Evolutionary conservation across 164 flowering plant species (phyloP).

Genomic region (Magnolia sinica): DNA sequence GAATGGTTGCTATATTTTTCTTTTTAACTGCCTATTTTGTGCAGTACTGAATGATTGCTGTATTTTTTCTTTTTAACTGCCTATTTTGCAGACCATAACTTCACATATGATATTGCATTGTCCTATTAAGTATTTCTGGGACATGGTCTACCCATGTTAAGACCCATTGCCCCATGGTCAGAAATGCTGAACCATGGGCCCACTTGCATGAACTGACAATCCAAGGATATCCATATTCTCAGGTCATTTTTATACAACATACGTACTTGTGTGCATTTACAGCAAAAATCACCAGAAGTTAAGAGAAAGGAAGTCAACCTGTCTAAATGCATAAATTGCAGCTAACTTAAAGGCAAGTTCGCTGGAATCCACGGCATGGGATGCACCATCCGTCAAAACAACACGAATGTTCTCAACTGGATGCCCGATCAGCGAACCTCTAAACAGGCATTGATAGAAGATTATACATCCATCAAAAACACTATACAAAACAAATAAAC

Average conservation of each 20-base stretch:
- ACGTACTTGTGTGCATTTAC: neutral
- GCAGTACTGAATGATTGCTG: too few relatives aligned
- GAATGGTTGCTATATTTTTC: too few relatives aligned
- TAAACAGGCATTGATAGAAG: conserved; percentile 22
- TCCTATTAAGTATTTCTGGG: too few relatives aligned
- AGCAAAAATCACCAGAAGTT: neutral
- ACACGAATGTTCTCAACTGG: conserved; percentile 88
- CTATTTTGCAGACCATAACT: too few relatives aligned
- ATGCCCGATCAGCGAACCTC: conserved; percentile 95
- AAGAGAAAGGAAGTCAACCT: conserved; percentile 39
- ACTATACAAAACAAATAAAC: neutral
- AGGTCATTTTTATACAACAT: neutral
- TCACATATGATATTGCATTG: too few relatives aligned
- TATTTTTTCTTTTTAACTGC: too few relatives aligned
- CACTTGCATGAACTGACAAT: neutral
- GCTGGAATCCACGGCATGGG: conserved; percentile 99
- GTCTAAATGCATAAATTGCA: conserved; percentile 95
- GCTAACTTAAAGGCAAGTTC: conserved; percentile 98
- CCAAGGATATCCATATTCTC: neutral
- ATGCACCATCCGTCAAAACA: conserved; percentile 86
- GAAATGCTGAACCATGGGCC: neutral
- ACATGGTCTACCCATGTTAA: neutral
- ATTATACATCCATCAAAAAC: neutral
- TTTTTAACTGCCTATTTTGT: too few relatives aligned
- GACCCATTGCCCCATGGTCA: neutral